Evolutionary conservation across 148 eudicot genomes (phyloP).

Genomic region (Diospyros kaki): DNA sequence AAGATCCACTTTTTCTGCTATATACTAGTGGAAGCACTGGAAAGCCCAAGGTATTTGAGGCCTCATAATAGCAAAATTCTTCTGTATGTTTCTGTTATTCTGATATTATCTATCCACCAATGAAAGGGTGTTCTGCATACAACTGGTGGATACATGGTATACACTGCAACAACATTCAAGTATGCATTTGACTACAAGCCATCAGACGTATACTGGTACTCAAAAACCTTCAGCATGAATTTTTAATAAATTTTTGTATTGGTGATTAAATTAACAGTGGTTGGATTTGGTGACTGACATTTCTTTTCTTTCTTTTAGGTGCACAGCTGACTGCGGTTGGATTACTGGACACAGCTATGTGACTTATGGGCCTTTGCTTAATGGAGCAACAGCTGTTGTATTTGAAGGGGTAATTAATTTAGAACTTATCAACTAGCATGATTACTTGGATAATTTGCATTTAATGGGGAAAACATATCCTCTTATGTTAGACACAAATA

Average conservation of each 20-base stretch:
- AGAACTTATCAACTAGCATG: neutral
- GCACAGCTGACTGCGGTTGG: slow-evolving; percentile 99
- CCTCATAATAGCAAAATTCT: slow-evolving; percentile 1
- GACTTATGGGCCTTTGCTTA: slow-evolving; percentile 96
- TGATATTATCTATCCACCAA: slow-evolving; percentile 14
- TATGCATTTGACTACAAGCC: slow-evolving; percentile 98
- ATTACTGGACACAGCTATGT: slow-evolving; percentile 99
- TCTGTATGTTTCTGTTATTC: slow-evolving; percentile 6
- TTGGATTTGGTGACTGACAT: neutral
- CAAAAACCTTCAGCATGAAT: neutral
- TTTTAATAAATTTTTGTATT: neutral
- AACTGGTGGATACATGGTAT: slow-evolving; percentile 99
- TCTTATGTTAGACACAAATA: neutral
- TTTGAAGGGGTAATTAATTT: slow-evolving; percentile 79
- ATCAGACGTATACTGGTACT: slow-evolving; percentile 87
- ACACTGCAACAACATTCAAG: slow-evolving; percentile 94
- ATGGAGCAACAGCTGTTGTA: slow-evolving; percentile 81
- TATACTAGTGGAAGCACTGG: slow-evolving; percentile 99
- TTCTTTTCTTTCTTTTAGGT: slow-evolving; percentile 40
- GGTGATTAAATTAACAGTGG: slow-evolving; percentile 2
- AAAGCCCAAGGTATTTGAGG: slow-evolving; percentile 78
- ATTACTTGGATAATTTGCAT: neutral
- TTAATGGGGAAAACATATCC: neutral
- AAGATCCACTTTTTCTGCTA: slow-evolving; percentile 91
- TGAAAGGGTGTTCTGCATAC: slow-evolving; percentile 93